Conservation (phyloP, 2,329 filamentous ascomycete genomes). For the Drechslera avenae region DNA sequence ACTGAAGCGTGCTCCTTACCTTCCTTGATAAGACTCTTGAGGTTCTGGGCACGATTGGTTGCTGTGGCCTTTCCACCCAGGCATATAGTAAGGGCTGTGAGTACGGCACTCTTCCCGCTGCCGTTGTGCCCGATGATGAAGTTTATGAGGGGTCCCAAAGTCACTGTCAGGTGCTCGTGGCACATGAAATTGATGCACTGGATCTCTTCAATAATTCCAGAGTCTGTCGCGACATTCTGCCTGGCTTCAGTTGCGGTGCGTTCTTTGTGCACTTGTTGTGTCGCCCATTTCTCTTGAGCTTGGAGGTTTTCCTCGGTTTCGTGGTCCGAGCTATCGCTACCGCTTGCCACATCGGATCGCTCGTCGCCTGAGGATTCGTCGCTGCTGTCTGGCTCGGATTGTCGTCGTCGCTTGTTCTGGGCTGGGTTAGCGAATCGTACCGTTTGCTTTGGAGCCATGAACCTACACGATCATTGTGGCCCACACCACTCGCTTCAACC, state of each 20-base stretch:
- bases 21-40: conserved; percentile 91
- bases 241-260: conserved; percentile 26
- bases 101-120: conserved; percentile 93
- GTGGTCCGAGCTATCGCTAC: conserved; percentile 18
- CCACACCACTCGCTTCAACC: conserved; percentile 14
- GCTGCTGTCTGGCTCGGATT: conserved; percentile 27
- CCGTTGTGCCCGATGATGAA: conserved; percentile 98
- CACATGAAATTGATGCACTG: conserved; percentile 97
- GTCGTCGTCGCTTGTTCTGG: conserved; percentile 42
- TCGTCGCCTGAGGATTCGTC: conserved; percentile 25
- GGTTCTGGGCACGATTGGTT: conserved; percentile 87
- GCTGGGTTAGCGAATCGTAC: conserved; percentile 15
- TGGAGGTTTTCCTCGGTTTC: conserved; percentile 24
- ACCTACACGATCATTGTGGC: conserved; percentile 29
- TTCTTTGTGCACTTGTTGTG: conserved; percentile 38
- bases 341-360: conserved; percentile 13
- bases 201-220: conserved; percentile 86
- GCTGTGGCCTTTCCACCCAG: conserved; percentile 92
- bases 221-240: conserved; percentile 74
- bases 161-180: conserved; percentile 78
- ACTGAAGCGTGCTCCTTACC: conserved; percentile 74
- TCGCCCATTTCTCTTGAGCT: conserved; percentile 32
- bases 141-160: conserved; percentile 93
- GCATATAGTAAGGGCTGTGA: conserved; percentile 91
- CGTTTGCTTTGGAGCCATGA: background rate